Evolutionary conservation across 148 eudicot species (phyloP).

Genomic region (Euryodendron excelsum): DNA sequence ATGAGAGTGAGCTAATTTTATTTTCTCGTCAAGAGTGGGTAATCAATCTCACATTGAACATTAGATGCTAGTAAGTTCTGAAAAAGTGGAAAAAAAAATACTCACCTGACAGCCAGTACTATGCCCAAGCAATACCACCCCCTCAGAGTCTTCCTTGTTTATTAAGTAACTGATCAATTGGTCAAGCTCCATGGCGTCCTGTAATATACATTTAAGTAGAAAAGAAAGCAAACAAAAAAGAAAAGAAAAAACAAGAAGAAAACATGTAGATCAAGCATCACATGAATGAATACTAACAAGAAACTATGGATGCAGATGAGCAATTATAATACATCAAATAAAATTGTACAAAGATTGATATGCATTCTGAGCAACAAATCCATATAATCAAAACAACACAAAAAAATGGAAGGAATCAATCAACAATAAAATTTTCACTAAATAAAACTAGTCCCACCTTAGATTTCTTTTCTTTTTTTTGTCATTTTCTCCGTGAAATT

Average conservation of each 20-base stretch:
- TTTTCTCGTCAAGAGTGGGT: neutral
- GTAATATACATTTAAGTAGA: conserved; percentile 12
- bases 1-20: neutral
- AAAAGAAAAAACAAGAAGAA: neutral
- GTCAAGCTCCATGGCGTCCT: conserved; percentile 96
- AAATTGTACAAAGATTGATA: neutral
- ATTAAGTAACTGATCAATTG: conserved; percentile 81
- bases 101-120: conserved; percentile 99
- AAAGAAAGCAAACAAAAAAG: no score
- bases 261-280: neutral
- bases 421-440: neutral
- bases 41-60: neutral
- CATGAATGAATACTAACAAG: neutral
- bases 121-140: conserved; percentile 91
- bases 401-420: neutral
- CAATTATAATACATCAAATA: neutral
- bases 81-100: neutral
- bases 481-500: no score
- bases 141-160: conserved; percentile 93
- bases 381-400: neutral
- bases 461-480: no score
- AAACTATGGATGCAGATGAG: neutral
- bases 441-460: neutral
- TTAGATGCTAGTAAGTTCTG: conserved; percentile 14
- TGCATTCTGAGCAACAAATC: neutral